Base-by-base conservation (phyloP, 208 protist genomes). In the Leishmania amazonensis region DNA sequence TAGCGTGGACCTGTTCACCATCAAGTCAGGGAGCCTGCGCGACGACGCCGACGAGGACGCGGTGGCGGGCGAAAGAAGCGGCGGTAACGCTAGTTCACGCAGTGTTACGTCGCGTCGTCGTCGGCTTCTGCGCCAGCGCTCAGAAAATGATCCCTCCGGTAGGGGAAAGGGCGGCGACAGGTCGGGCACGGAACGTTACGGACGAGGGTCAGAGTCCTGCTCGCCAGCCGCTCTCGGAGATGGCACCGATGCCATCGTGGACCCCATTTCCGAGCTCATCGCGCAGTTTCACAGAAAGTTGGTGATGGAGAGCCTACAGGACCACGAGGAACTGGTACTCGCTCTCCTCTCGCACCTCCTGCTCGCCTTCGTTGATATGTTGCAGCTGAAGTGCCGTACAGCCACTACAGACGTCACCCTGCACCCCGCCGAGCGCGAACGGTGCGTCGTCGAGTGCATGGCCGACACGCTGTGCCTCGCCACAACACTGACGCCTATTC, bases 401-500 rank as follows among this genome's bases (percentile, higher is more conserved):
- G 86, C 85, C 24, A 90, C 87, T 54, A 84, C 86, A 53, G 84
- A 89, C 81, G 78, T 13, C 73, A 75, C 75, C 76, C 81, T 86
- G 4, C 38, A 83, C 47, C 76, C 70, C 8, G 81, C 83, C 2
- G 88, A 93, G 68, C 85, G 84, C 38, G 89, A 93, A 75, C 76
- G 81, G 45, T 83, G 80, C 58, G 89, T 96, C 40, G 90, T 96
- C 21, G 93, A 97, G 88, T 91, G 93, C 87, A 89, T 97, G 76
- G 93, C 94, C 19, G 94, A 97, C 82, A 88, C 88, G 13, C 87
- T 97, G 42, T 92, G 88, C 77, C 81, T 96, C 28, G 83, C 94
- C 65, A 93, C 87, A 1, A 88, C 91, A 1, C 76, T 94, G 31
- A 85, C 86, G 17, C 93, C 94, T n/a, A 86, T 96, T 67, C 78